Conservation (phyloP, 306 rosid genomes). For the Lathyrus oleraceus region DNA sequence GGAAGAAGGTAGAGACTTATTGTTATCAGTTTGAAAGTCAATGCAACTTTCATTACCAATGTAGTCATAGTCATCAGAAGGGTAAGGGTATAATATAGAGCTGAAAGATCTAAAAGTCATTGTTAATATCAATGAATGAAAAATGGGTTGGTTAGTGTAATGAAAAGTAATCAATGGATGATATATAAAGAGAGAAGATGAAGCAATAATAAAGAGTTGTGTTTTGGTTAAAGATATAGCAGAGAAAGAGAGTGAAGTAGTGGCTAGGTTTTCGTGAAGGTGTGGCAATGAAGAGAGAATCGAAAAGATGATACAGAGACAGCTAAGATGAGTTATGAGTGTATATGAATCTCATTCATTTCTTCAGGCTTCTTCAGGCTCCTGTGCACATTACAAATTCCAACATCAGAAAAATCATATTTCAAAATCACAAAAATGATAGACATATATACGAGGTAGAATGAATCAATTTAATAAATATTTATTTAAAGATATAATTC, state of each 20-base stretch:
- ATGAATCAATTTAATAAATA: background rate
- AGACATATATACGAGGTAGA: background rate
- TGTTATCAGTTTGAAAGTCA: slow-evolving; percentile 37
- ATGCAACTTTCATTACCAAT: slow-evolving; percentile 69
- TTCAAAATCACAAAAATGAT: background rate
- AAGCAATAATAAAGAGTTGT: background rate
- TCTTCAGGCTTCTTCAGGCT: background rate
- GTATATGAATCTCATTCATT: slow-evolving; percentile 25
- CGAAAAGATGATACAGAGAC: slow-evolving; percentile 34
- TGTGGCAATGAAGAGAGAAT: slow-evolving; percentile 36
- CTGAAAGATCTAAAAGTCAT: background rate
- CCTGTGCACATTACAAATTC: slow-evolving; percentile 42
- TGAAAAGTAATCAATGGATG: background rate
- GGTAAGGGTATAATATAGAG: background rate
- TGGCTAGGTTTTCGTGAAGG: slow-evolving; percentile 30
- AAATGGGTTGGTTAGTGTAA: background rate
- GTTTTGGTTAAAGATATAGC: background rate
- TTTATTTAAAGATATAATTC: background rate
- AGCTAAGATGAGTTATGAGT: slow-evolving; percentile 37
- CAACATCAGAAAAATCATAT: background rate
- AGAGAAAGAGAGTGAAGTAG: background rate
- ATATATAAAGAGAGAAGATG: background rate
- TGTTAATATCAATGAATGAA: background rate
- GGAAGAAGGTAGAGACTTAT: background rate
- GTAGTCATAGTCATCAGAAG: slow-evolving; percentile 37